Evolutionary conservation across 495 filamentous ascomycete genomes (phyloP).

Genomic region (Evernia prunastri): DNA sequence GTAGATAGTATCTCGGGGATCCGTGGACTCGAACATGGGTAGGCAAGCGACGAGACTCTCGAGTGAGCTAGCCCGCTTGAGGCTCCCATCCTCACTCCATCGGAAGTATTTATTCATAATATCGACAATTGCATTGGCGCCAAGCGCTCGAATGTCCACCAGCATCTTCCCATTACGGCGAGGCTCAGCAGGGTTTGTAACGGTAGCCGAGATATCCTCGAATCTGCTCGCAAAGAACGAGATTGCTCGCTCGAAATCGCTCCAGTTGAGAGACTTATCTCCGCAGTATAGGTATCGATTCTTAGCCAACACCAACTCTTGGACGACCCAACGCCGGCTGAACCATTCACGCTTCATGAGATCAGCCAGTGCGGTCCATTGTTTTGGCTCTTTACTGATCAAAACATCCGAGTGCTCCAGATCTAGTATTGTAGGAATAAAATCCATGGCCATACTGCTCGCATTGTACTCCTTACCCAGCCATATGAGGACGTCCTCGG

Average conservation of each 20-base stretch:
- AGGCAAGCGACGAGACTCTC: slow-evolving; percentile 1
- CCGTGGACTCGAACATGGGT: slow-evolving; percentile 9
- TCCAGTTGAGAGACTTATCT: not conserved
- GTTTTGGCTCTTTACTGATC: not conserved
- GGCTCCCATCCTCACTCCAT: not conserved
- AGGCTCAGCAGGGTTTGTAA: not conserved
- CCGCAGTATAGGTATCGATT: slow-evolving; percentile 9
- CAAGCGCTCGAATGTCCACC: slow-evolving; percentile 4
- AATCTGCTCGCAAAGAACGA: not conserved
- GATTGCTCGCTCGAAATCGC: slow-evolving; percentile 1
- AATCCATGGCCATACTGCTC: not conserved
- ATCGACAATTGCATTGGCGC: slow-evolving; percentile 1
- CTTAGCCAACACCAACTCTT: not conserved
- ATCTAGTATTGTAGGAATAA: not conserved
- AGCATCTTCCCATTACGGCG: not conserved
- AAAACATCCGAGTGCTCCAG: not conserved
- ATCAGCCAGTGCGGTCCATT: not conserved
- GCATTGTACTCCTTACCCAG: not conserved
- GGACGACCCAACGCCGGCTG: not conserved
- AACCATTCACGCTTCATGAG: not conserved
- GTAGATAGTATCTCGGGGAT: slow-evolving; percentile 8
- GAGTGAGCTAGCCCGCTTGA: slow-evolving; percentile 1
- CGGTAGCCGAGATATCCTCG: slow-evolving; percentile 1
- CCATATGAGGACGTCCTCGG: not conserved
- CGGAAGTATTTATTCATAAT: slow-evolving; percentile 3